A percentile compares a stretch with the other conserved stretches of the same genome.
Conservation (phyloP, 2,329 filamentous ascomycete species). For the Chrysosporium keratinophilum region DNA sequence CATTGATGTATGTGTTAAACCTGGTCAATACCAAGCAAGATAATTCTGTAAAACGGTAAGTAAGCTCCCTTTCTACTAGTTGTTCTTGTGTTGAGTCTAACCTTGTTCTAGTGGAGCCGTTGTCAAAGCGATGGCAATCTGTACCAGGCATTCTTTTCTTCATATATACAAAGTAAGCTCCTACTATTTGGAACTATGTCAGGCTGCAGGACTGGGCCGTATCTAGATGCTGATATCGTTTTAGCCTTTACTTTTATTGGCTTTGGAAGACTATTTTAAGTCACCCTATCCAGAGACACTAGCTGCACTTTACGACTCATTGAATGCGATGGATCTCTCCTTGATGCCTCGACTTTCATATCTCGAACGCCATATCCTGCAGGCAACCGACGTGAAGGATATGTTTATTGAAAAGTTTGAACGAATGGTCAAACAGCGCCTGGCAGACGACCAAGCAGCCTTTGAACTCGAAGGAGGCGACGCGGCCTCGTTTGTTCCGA, state of each 20-base stretch:
- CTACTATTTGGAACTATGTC: background rate
- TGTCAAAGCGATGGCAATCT: slow-evolving; percentile 98
- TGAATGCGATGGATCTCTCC: slow-evolving; percentile 94
- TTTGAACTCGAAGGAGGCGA: slow-evolving; percentile 22
- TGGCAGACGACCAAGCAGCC: slow-evolving; percentile 50
- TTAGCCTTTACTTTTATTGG: slow-evolving; percentile 75
- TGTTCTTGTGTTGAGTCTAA: slow-evolving; percentile 14
- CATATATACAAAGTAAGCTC: slow-evolving; percentile 85
- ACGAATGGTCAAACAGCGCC: slow-evolving; percentile 76
- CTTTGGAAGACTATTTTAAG: slow-evolving; percentile 95
- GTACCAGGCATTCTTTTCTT: slow-evolving; percentile 90
- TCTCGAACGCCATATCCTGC: slow-evolving; percentile 74
- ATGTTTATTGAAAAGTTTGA: slow-evolving; percentile 98
- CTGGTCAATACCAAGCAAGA: slow-evolving; percentile 97
- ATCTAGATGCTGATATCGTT: slow-evolving; percentile 8
- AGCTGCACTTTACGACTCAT: slow-evolving; percentile 75
- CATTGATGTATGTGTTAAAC: slow-evolving; percentile 92
- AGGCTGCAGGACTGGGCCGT: background rate
- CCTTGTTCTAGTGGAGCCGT: slow-evolving; percentile 60
- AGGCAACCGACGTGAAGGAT: slow-evolving; percentile 87
- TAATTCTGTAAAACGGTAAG: slow-evolving; percentile 65
- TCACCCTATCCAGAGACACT: slow-evolving; percentile 79
- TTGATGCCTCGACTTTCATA: slow-evolving; percentile 77
- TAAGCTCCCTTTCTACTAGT: slow-evolving; percentile 4
- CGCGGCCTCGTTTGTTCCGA: slow-evolving; percentile 52